These are phyloP conservation scores for Acacia melanoxylon DNA, from an alignment of 306 rosid species.

Conservation along the genomic window DNA sequence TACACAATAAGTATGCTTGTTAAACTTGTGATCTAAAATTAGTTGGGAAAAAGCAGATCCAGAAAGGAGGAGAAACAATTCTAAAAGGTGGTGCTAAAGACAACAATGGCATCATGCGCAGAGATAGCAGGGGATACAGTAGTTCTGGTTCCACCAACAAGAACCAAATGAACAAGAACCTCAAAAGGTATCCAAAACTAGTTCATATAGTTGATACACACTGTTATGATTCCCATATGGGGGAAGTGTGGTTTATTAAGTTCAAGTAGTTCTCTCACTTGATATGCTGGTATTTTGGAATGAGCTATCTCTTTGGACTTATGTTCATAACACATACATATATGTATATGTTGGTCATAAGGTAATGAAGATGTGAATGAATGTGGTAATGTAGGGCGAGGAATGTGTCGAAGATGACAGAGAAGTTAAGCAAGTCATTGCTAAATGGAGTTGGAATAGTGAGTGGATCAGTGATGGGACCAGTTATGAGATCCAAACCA, in stretches of 20 bases:
- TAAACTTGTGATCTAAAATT: not conserved
- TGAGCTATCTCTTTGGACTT: too few species aligned
- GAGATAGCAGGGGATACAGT: constrained; percentile 32
- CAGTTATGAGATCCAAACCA: constrained; percentile 68
- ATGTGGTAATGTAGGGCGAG: constrained; percentile 53
- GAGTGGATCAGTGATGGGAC: constrained; percentile 70
- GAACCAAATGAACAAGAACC: constrained; percentile 57
- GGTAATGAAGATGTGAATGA: not conserved
- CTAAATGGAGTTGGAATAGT: constrained; percentile 81
- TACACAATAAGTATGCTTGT: not conserved
- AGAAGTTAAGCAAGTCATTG: constrained; percentile 77
- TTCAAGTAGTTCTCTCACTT: not conserved
- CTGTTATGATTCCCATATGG: too few species aligned
- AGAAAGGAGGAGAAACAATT: constrained; percentile 86
- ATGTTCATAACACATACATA: too few species aligned
- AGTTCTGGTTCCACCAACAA: constrained; percentile 25
- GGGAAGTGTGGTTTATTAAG: too few species aligned
- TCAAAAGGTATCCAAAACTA: constrained; percentile 63
- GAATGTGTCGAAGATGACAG: constrained; percentile 79
- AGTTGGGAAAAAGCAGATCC: constrained; percentile 53
- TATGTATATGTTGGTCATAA: not conserved
- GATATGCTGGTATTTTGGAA: too few species aligned
- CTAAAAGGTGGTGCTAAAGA: constrained; percentile 41
- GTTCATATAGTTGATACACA: not conserved
- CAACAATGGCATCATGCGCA: constrained; percentile 33